Percentiles rank a stretch among this genome's conserved stretches.
These are phyloP conservation scores for Penicillium freii DNA, from an alignment of 2,329 filamentous ascomycete species.

Conservation along the genomic window DNA sequence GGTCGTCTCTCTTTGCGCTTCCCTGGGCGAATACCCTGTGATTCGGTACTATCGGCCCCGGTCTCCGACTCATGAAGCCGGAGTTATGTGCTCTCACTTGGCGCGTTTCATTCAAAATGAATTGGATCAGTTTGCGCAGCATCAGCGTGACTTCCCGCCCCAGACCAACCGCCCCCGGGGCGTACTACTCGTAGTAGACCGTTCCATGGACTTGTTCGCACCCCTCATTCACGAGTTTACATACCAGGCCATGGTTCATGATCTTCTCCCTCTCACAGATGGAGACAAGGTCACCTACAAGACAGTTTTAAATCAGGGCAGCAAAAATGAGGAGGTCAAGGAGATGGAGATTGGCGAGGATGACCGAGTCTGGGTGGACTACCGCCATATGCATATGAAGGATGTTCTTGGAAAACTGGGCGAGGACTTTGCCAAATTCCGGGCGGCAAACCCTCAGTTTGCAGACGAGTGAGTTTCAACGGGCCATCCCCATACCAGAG, in stretches of 20 bases:
- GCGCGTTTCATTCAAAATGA: conserved; percentile 90
- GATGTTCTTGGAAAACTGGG: conserved; percentile 93
- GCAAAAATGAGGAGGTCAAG: conserved; percentile 70
- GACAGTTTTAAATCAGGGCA: conserved; percentile 73
- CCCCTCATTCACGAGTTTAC: conserved; percentile 94
- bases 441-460: conserved; percentile 88
- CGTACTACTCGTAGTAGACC: conserved; percentile 80
- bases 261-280: conserved; percentile 83
- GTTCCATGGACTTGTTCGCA: conserved; percentile 86
- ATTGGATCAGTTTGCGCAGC: conserved; percentile 83
- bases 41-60: conserved; percentile 85
- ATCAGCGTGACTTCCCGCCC: conserved; percentile 79
- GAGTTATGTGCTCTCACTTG: conserved; percentile 80
- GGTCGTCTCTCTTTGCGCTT: conserved; percentile 84
- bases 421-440: conserved; percentile 87
- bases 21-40: conserved; percentile 88
- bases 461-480: conserved; percentile 59
- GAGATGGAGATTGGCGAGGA: conserved; percentile 89
- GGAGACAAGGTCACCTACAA: conserved; percentile 84
- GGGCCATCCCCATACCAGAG: not conserved
- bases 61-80: conserved; percentile 77
- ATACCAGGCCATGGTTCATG: conserved; percentile 97
- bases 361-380: conserved; percentile 93
- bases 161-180: conserved; percentile 70
- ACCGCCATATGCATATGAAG: conserved; percentile 95